These are phyloP conservation scores for Lactifluus rugatus DNA, from an alignment of 768 basidiomycete genomes.

Conservation along the genomic window DNA sequence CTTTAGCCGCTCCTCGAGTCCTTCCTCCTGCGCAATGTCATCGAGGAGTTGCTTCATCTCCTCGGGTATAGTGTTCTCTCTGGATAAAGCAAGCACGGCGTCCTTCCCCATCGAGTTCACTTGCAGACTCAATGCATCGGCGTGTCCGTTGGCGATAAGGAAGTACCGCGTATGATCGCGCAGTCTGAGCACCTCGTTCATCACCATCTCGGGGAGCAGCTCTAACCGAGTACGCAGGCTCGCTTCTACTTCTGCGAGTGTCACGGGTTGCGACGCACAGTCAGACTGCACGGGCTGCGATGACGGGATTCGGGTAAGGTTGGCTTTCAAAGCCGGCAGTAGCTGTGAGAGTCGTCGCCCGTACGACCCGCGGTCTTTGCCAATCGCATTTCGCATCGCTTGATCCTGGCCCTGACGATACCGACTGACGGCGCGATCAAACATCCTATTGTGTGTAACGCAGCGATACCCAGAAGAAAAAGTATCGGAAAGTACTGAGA, in stretches of 20 bases:
- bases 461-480: conserved; percentile 47
- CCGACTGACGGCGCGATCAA: conserved; percentile 17
- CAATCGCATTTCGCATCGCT: neutral
- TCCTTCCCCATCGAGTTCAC: neutral
- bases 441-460: conserved; percentile 10
- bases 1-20: conserved; percentile 28
- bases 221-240: conserved; percentile 29
- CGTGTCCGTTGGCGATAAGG: conserved; percentile 18
- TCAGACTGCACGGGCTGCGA: neutral
- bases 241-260: conserved; percentile 9
- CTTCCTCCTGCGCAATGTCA: conserved; percentile 30
- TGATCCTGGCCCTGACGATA: conserved; percentile 9
- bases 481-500: conserved; percentile 52
- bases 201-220: conserved; percentile 30
- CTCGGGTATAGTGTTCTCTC: conserved; percentile 16
- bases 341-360: neutral
- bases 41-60: conserved; percentile 32
- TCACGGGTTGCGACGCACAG: neutral
- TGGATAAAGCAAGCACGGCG: neutral
- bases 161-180: conserved; percentile 34
- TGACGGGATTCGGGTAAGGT: conserved; percentile 4
- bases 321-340: conserved; percentile 1
- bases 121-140: conserved; percentile 7
- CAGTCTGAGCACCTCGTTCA: conserved; percentile 31
- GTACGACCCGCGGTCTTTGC: too few species aligned